Evolutionary conservation across 148 eudicot genomes (phyloP), one percentile per base, ranked within the genome.

Genomic region (Limonium bicolor): DNA sequence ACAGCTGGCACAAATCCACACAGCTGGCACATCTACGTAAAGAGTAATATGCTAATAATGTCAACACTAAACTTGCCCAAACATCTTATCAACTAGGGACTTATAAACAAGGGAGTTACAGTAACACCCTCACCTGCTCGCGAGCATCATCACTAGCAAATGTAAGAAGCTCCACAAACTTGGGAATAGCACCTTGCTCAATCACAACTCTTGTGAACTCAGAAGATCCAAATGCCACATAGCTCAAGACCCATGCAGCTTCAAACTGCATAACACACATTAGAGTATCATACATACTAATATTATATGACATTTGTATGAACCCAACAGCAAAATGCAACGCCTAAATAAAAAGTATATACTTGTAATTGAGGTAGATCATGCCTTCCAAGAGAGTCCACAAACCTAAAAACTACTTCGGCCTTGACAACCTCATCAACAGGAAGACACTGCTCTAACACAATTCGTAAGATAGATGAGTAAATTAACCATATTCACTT

Each of bases 231-330:
- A 86, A 86, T 60, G 93, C 93, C 58, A 86, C 80, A 75, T 86
- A 80, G 41, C 86, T 86, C 63, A 86, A 59, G 44, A 86, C 95
- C 95, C 95, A 86, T 25, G 95, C 95, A 50, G 95, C 95, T 72
- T 86, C 95, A 65, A 81, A 86, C 95, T 86, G 54, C 27, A 51
- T 4, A n/a, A n/a, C n/a, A n/a, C n/a, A n/a, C n/a, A n/a, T n/a
- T n/a, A n/a, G n/a, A n/a, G n/a, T n/a, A n/a, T n/a, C n/a, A n/a
- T n/a, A n/a, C n/a, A n/a, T n/a, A n/a, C n/a, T n/a, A 52, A 37
- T 26, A 36, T 12, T 40, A 41, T 36, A n/a, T n/a, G n/a, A n/a
- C n/a, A n/a, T n/a, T n/a, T n/a, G n/a, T n/a, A n/a, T n/a, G n/a
- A n/a, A n/a, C n/a, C n/a, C n/a, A n/a, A n/a, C n/a, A n/a, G n/a